Percentiles rank a stretch among this genome's conserved stretches.
phyloP scores from a whole-genome alignment of 176 grass and related monocot species.

The Microstegium vimineum region DNA sequence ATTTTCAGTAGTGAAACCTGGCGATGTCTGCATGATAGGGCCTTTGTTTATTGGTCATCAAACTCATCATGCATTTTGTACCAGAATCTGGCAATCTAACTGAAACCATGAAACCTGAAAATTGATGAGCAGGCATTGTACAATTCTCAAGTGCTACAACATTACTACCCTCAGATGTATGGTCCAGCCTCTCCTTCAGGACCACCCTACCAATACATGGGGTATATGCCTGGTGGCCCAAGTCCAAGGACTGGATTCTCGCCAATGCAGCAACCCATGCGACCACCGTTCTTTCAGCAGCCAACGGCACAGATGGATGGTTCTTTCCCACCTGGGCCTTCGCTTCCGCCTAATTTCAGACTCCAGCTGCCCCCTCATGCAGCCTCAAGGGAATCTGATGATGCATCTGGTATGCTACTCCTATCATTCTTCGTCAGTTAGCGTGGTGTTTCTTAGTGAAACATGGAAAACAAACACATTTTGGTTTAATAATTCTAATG shows the following conservation, averaged over 20 bases:
- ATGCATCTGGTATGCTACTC: conserved; percentile 39
- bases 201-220: conserved; percentile 50
- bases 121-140: conserved; percentile 52
- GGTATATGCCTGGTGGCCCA: conserved; percentile 39
- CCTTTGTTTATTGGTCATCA: neutral
- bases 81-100: conserved; percentile 12
- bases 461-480: neutral
- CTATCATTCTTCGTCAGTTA: neutral
- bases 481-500: neutral
- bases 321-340: conserved; percentile 37
- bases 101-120: conserved; percentile 16
- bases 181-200: conserved; percentile 50
- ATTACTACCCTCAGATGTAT: conserved; percentile 74
- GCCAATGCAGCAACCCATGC: conserved; percentile 34
- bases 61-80: neutral
- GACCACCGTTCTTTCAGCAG: conserved; percentile 45
- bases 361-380: conserved; percentile 71
- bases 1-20: neutral
- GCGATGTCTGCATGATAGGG: neutral
- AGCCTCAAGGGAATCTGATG: conserved; percentile 38
- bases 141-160: conserved; percentile 53
- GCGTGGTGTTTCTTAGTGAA: neutral
- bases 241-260: conserved; percentile 45
- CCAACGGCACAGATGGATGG: conserved; percentile 36
- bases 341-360: conserved; percentile 56